Evolutionary conservation across 2,329 filamentous ascomycete genomes (phyloP).

Genomic region (Aspergillus caelatus): DNA sequence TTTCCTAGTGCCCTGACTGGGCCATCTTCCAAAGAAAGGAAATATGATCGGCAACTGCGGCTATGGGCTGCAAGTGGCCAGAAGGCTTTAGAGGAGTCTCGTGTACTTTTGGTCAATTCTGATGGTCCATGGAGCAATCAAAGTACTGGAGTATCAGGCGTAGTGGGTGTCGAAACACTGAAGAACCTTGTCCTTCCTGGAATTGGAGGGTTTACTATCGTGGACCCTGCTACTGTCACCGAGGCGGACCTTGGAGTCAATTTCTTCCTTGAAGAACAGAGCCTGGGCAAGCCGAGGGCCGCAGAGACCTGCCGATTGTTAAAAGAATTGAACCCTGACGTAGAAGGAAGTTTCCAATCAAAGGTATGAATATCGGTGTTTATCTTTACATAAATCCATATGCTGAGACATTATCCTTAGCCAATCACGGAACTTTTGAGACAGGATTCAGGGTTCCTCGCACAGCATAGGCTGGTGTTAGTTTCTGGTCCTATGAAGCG

Average conservation of each 20-base stretch:
- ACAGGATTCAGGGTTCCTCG: slow-evolving; percentile 40
- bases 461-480: slow-evolving; percentile 62
- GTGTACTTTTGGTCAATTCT: slow-evolving; percentile 88
- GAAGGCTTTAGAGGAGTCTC: slow-evolving; percentile 83
- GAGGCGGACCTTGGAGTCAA: slow-evolving; percentile 90
- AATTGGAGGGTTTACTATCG: slow-evolving; percentile 88
- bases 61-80: slow-evolving; percentile 95
- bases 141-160: slow-evolving; percentile 65
- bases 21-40: slow-evolving; percentile 67
- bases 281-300: slow-evolving; percentile 75
- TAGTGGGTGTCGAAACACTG: slow-evolving; percentile 84
- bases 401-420: slow-evolving; percentile 26
- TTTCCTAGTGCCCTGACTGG: slow-evolving; percentile 42
- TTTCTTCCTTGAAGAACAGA: slow-evolving; percentile 86
- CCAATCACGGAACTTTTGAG: slow-evolving; percentile 42
- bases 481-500: slow-evolving; percentile 62
- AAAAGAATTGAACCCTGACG: slow-evolving; percentile 89
- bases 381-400: neutral
- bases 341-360: slow-evolving; percentile 70
- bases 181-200: slow-evolving; percentile 97
- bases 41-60: slow-evolving; percentile 93
- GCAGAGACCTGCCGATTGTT: slow-evolving; percentile 76
- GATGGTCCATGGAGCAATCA: slow-evolving; percentile 42
- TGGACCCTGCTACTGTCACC: slow-evolving; percentile 75
- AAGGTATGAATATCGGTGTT: slow-evolving; percentile 47